Evolutionary conservation across 2,329 filamentous ascomycete genomes (phyloP).

Genomic region (Elsinoe perseae): DNA sequence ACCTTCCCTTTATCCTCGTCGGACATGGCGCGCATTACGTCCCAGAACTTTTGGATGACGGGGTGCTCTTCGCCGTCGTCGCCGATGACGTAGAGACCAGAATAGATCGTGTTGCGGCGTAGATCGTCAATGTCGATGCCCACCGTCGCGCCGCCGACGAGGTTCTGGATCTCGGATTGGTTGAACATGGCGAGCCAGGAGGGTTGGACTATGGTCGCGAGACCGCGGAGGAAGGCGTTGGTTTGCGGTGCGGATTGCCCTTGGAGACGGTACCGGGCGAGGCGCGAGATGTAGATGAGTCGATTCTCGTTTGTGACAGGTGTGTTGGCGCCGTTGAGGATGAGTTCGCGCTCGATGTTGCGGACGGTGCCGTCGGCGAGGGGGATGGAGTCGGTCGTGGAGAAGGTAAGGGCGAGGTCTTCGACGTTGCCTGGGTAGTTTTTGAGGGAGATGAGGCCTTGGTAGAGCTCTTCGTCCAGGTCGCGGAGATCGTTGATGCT

Average conservation of each 20-base stretch:
- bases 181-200: conserved; percentile 99
- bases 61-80: conserved; percentile 81
- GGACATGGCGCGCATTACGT: conserved; percentile 67
- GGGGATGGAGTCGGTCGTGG: conserved; percentile 63
- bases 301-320: conserved; percentile 86
- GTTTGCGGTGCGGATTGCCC: conserved; percentile 76
- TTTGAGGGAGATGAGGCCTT: conserved; percentile 73
- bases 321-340: conserved; percentile 66
- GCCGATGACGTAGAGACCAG: conserved; percentile 82
- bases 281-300: conserved; percentile 86
- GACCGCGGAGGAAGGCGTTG: conserved; percentile 74
- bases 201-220: conserved; percentile 81
- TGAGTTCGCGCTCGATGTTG: conserved; percentile 66
- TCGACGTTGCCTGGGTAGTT: conserved; percentile 75
- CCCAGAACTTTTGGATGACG: conserved; percentile 82
- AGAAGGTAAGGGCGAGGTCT: conserved; percentile 80
- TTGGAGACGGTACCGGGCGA: conserved; percentile 78
- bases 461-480: conserved; percentile 83
- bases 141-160: conserved; percentile 79
- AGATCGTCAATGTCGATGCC: conserved; percentile 84
- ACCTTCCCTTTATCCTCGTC: conserved; percentile 77
- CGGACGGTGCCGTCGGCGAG: conserved; percentile 36
- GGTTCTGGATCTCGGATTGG: conserved; percentile 83
- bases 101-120: conserved; percentile 74
- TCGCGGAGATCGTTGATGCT: conserved; percentile 91